A percentile compares a stretch with the other conserved stretches of the same genome.
Conservation (phyloP, 768 basidiomycete species). For the Heimioporus sp. region DNA sequence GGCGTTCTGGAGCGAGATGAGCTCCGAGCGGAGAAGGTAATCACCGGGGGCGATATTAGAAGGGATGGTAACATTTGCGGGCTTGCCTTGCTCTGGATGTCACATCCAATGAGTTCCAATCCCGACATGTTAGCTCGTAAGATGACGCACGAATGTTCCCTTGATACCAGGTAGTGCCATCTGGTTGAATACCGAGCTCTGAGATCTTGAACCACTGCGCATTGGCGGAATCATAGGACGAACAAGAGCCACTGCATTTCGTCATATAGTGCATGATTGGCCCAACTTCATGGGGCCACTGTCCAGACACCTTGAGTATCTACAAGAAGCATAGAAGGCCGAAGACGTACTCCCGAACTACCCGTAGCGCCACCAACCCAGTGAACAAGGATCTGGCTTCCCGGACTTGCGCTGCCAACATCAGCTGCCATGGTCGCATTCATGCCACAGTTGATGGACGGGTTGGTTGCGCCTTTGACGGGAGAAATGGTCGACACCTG, state of each 20-base stretch:
- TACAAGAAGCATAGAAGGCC: not conserved
- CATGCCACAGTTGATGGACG: constrained; percentile 58
- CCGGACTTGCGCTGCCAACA: constrained; percentile 58
- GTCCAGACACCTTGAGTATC: not conserved
- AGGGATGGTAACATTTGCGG: constrained; percentile 46
- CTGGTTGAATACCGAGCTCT: constrained; percentile 42
- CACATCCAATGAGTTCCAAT: not conserved
- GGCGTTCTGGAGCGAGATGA: constrained; percentile 75
- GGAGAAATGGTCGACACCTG: constrained; percentile 40
- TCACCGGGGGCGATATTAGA: constrained; percentile 57
- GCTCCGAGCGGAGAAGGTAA: constrained; percentile 76
- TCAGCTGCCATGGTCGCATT: constrained; percentile 47
- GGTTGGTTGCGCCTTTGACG: constrained; percentile 56
- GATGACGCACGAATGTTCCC: constrained; percentile 43
- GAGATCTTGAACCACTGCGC: constrained; percentile 77
- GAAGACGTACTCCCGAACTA: constrained; percentile 30
- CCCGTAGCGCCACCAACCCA: constrained; percentile 50
- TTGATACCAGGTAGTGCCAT: constrained; percentile 46
- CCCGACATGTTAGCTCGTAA: not conserved
- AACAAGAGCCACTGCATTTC: constrained; percentile 54
- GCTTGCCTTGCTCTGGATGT: constrained; percentile 33
- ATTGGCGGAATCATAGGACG: constrained; percentile 52
- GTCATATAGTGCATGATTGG: constrained; percentile 77
- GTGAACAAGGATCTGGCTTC: constrained; percentile 48
- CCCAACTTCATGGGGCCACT: constrained; percentile 60